Base-by-base conservation (phyloP, 1,284 basidiomycete genomes). In the Papiliotrema terrestris region DNA sequence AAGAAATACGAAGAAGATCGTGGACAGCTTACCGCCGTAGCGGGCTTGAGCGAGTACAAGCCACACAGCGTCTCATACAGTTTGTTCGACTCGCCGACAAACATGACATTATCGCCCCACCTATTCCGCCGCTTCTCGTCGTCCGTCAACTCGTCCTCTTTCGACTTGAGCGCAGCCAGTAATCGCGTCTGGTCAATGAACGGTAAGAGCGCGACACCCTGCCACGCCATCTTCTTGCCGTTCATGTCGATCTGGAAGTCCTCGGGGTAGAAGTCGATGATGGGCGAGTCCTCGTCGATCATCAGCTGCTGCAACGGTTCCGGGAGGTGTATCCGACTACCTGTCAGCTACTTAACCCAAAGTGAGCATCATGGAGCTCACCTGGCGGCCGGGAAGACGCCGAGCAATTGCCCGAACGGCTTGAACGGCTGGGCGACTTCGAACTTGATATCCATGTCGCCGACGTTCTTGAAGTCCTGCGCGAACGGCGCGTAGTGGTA, bases 171-270 rank as follows among this genome's bases (percentile, higher is more conserved):
- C 2, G 93, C 91, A 23, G 83, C 84, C 50, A 97, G 78, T 22
- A 98, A 78, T 19, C 94, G 84, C 57, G 83, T 83, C 73, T 88
- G 83, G 70, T 98, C 91, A 62, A 99, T 98, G 79, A 98, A 99
- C 0, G 96, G 94, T 22, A 99, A 79, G 2, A 98, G 80, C 0
- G 94, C 94, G 45, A 99, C 92, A 55, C 96, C 96, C 77, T 99
- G 96, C 96, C 96, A 99, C 1, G 89, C 83, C 94, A 98, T 98
- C 78, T 91, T 92, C 79, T 98, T 98, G 59, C 96, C 96, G 71
- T 98, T 98, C 96, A 99, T 98, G 76, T 99, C 96, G 68, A 98
- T 88, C 65, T 94, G 84, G 74, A 99, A 99, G 19, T 88, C 85
- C 5, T 81, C 69, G 0, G 96, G 96, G 75, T 98, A 98, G 78